Conservation (phyloP, 305 asterid genomes). For the Andrographis paniculata region DNA sequence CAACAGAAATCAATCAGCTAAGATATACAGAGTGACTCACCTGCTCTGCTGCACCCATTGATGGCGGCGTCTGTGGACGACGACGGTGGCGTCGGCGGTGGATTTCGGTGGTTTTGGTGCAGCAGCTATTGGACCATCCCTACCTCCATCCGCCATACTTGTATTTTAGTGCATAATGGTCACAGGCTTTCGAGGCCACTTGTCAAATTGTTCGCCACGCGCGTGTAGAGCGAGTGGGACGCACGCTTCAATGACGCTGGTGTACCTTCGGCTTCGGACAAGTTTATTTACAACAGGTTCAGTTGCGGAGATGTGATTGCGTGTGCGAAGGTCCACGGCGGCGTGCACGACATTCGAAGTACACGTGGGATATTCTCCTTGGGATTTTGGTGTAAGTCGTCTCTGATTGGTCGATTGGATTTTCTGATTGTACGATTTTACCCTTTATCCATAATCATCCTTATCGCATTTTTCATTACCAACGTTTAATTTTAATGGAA, state of each 20-base stretch:
- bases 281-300: conserved; percentile 19
- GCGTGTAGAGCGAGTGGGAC: not conserved
- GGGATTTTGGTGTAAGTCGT: not conserved
- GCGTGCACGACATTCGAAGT: conserved; percentile 23
- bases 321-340: conserved; percentile 34
- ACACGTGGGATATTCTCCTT: conserved; percentile 30
- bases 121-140: conserved; percentile 20
- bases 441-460: no score
- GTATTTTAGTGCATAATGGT: conserved; percentile 15
- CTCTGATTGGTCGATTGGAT: not conserved
- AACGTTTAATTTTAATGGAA: no score
- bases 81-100: conserved; percentile 27
- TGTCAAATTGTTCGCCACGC: conserved; percentile 19
- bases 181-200: conserved; percentile 15
- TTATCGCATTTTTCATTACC: no score
- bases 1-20: not conserved
- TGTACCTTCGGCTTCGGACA: not conserved
- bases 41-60: conserved; percentile 60
- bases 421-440: no score
- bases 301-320: conserved; percentile 20
- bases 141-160: not conserved
- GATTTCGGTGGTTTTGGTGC: conserved; percentile 33
- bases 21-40: conserved; percentile 26
- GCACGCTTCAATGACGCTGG: conserved; percentile 13
- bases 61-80: conserved; percentile 16